A percentile compares a stretch with the other conserved stretches of the same genome.
Evolutionary conservation across 306 rosid species (phyloP).

Genomic region (Dicorynia guianensis): DNA sequence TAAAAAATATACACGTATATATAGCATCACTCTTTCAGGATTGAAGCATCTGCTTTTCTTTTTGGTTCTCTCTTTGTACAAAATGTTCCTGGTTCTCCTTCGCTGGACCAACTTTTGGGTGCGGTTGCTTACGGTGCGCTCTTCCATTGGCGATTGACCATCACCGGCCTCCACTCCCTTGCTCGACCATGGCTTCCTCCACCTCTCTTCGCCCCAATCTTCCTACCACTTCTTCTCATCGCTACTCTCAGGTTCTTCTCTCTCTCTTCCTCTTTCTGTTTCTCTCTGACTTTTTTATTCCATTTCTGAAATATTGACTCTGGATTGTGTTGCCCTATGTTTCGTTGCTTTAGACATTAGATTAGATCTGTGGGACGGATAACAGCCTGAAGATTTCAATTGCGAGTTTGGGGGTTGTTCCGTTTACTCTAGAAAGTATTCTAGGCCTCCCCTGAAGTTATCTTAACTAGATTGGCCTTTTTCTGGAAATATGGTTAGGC

Average conservation of each 20-base stretch:
- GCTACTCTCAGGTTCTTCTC: conserved; percentile 44
- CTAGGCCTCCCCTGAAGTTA: too few relatives aligned
- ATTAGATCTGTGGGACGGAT: too few relatives aligned
- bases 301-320: background rate
- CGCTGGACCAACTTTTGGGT: background rate
- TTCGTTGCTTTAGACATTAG: background rate
- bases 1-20: too few relatives aligned
- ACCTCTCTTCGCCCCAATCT: conserved; percentile 54
- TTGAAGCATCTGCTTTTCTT: too few relatives aligned
- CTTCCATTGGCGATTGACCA: conserved; percentile 37
- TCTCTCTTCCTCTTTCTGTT: conserved; percentile 30
- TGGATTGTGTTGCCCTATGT: background rate
- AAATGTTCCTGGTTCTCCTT: too few relatives aligned
- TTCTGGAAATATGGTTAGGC: too few relatives aligned
- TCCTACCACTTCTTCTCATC: conserved; percentile 52
- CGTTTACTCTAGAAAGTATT: background rate
- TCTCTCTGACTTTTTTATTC: background rate
- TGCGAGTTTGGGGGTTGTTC: background rate
- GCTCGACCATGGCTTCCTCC: conserved; percentile 66
- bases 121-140: background rate
- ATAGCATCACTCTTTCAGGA: too few relatives aligned
- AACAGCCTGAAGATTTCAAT: background rate
- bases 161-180: too few relatives aligned
- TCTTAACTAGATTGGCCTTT: too few relatives aligned
- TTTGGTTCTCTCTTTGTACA: too few relatives aligned